phyloP scores from a whole-genome alignment of 345 rosid genomes.

The Toxicodendron radicans region DNA sequence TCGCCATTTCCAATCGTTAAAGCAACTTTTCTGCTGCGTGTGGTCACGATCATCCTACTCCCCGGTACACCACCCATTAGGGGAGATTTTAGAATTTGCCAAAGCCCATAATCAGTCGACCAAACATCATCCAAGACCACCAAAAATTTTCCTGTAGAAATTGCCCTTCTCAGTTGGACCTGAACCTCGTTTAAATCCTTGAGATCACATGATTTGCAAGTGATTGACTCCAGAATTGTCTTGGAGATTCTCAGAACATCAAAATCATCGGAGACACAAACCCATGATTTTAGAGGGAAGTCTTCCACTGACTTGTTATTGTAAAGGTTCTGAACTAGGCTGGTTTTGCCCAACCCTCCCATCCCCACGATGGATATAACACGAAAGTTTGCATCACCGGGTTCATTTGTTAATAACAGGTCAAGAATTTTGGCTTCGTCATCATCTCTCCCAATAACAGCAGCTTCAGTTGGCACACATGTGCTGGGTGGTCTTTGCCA shows the following conservation, averaged over 20 bases:
- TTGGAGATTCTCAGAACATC: not conserved
- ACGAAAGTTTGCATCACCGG: not conserved
- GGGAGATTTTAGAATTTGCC: not conserved
- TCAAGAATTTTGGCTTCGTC: not conserved
- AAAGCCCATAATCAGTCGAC: not conserved
- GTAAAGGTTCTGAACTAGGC: not conserved
- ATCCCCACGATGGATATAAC: not conserved
- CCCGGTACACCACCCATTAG: not conserved
- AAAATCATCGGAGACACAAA: not conserved
- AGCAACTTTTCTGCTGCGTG: not conserved
- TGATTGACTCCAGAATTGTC: not conserved
- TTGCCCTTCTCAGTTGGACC: fast-evolving
- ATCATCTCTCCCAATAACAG: not conserved
- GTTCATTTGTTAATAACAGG: not conserved
- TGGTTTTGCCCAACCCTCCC: not conserved
- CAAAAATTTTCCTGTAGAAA: not conserved
- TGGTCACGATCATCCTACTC: not conserved
- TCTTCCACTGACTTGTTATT: not conserved
- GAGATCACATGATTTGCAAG: not conserved
- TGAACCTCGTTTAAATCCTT: not conserved
- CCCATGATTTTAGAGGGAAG: not conserved
- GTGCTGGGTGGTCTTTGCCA: not conserved
- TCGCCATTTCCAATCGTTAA: not conserved
- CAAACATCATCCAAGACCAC: not conserved
- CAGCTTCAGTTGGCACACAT: not conserved